These are phyloP conservation scores for Termitomyces sp. DNA, from an alignment of 768 basidiomycete species.

Conservation along the genomic window DNA sequence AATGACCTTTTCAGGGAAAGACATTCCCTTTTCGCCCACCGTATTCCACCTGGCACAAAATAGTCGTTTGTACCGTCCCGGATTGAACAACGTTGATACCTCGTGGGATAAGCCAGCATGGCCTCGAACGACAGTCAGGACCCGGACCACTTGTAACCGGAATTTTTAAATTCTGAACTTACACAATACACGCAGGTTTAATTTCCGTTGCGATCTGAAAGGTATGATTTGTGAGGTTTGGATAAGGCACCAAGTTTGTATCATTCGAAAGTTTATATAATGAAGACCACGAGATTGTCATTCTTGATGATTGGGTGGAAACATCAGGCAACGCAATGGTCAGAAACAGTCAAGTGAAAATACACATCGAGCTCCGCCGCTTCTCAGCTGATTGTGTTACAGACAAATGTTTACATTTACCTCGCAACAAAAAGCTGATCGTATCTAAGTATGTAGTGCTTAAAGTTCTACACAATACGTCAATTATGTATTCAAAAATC, in stretches of 20 bases:
- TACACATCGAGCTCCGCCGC: background rate
- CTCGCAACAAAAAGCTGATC: background rate
- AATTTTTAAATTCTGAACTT: background rate
- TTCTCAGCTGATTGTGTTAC: background rate
- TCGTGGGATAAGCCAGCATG: background rate
- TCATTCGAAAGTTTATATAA: background rate
- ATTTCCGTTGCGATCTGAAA: constrained; percentile 17
- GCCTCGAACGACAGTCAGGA: background rate
- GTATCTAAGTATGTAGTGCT: constrained; percentile 4
- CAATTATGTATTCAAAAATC: constrained; percentile 2
- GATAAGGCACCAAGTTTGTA: background rate
- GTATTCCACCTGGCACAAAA: background rate
- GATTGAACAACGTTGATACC: background rate
- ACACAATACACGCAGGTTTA: background rate
- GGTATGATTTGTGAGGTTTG: background rate
- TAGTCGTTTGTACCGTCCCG: too few relatives aligned
- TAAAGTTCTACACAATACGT: constrained; percentile 20
- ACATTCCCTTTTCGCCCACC: background rate
- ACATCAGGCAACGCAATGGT: background rate
- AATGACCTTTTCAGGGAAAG: background rate
- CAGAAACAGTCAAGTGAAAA: background rate
- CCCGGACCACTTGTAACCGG: background rate
- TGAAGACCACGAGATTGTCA: constrained; percentile 10
- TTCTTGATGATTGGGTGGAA: constrained; percentile 5
- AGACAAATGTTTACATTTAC: background rate